Conservation (phyloP, 768 basidiomycete species). For the Rhizopogon rudus region DNA sequence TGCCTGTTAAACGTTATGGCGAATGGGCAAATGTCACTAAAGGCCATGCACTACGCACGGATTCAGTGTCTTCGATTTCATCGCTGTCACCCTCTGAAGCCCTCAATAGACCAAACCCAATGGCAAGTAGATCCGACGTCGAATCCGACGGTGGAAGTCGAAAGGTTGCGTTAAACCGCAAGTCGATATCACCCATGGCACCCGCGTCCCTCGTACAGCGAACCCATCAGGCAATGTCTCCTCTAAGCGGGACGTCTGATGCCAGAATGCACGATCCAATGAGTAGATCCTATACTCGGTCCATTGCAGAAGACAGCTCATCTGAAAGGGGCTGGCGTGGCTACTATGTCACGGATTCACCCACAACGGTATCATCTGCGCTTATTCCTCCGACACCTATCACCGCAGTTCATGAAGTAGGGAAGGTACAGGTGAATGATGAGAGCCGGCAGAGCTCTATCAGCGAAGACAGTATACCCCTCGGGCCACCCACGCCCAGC, state of each 20-base stretch:
- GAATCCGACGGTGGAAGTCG: conserved; percentile 61
- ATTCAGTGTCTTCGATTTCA: conserved; percentile 60
- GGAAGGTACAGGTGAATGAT: conserved; percentile 25
- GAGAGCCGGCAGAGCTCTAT: conserved; percentile 25
- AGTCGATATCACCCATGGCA: conserved; percentile 71
- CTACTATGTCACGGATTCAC: conserved; percentile 33
- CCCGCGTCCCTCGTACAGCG: conserved; percentile 38
- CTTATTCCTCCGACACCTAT: conserved; percentile 36
- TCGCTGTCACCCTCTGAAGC: conserved; percentile 58
- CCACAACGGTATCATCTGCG: conserved; percentile 32
- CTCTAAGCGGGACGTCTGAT: conserved; percentile 39
- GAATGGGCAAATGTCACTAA: conserved; percentile 50
- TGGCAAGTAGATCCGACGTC: conserved; percentile 37
- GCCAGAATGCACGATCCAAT: conserved; percentile 27
- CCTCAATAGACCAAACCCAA: conserved; percentile 29
- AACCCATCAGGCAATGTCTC: conserved; percentile 31
- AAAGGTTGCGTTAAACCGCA: conserved; percentile 58
- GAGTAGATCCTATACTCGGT: conserved; percentile 9
- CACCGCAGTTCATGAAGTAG: conserved; percentile 14
- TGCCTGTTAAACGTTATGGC: conserved; percentile 25
- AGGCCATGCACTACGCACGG: conserved; percentile 37
- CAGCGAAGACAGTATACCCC: conserved; percentile 17
- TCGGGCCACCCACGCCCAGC: conserved; percentile 22
- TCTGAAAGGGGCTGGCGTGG: conserved; percentile 27
- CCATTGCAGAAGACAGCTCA: conserved; percentile 16